Percentiles rank a stretch among this genome's conserved stretches.
Conservation (phyloP, 139 green algal genomes). For the Chlamydomonas schloesseri region DNA sequence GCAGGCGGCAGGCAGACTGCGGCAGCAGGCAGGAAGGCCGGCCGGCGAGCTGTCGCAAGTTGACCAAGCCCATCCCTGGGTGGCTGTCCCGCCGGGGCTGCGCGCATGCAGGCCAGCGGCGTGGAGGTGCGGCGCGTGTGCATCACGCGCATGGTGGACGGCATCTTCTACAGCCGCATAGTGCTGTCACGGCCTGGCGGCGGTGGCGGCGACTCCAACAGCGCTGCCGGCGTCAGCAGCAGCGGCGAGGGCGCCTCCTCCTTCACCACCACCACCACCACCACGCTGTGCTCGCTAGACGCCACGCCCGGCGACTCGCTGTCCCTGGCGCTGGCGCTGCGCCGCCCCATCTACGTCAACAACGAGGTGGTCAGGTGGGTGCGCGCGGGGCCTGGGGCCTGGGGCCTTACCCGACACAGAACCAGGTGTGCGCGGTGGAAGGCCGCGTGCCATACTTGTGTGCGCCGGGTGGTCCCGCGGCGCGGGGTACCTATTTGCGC, state of each 20-base stretch:
- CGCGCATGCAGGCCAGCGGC: background rate
- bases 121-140: conserved; percentile 37
- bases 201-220: no score
- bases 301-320: conserved; percentile 35
- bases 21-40: no score
- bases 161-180: conserved; percentile 27
- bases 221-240: no score
- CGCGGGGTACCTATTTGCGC: no score
- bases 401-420: no score
- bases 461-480: no score
- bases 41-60: no score
- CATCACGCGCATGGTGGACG: conserved; percentile 41
- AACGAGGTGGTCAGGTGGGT: conserved; percentile 29
- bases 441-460: background rate
- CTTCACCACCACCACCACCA: no score
- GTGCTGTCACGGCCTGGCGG: conserved; percentile 12
- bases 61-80: no score
- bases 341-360: conserved; percentile 28
- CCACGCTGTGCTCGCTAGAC: conserved; percentile 18
- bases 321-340: conserved; percentile 27
- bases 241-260: background rate
- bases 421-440: no score
- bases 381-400: background rate
- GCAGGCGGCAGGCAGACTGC: no score
- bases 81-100: no score